Percentiles rank a stretch among this genome's conserved stretches.
These are phyloP conservation scores for Saussurea involucrata DNA, from an alignment of 129 eudicot species.

Conservation along the genomic window DNA sequence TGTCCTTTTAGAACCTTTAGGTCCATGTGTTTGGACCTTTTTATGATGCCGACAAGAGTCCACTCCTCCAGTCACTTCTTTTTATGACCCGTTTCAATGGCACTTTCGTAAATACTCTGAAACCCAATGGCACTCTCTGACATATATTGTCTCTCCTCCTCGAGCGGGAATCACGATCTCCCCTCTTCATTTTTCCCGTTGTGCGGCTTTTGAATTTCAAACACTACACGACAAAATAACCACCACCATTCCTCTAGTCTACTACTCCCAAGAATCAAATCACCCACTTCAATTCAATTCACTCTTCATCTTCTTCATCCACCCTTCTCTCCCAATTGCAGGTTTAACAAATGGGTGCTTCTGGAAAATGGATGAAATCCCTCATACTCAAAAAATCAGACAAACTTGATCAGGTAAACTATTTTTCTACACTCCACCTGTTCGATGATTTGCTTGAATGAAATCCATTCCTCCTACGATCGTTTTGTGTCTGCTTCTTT, in stretches of 20 bases:
- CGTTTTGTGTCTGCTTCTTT: background rate
- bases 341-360: conserved; percentile 64
- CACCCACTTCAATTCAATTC: background rate
- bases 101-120: background rate
- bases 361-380: conserved; percentile 94
- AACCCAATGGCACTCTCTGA: conserved; percentile 13
- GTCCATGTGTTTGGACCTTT: conserved; percentile 37
- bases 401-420: conserved; percentile 56
- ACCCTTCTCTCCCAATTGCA: background rate
- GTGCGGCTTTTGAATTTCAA: conserved; percentile 29
- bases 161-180: conserved; percentile 34
- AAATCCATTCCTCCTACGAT: background rate
- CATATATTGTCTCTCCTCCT: conserved; percentile 25
- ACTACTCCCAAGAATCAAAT: background rate
- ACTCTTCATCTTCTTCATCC: background rate
- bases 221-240: conserved; percentile 26
- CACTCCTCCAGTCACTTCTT: conserved; percentile 13
- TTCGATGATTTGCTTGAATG: too few relatives aligned
- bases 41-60: conserved; percentile 30
- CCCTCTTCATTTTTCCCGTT: conserved; percentile 34
- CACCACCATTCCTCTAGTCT: background rate
- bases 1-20: conserved; percentile 20
- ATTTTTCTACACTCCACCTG: too few relatives aligned
- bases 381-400: conserved; percentile 68
- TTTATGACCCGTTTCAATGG: conserved; percentile 16